phyloP scores from a whole-genome alignment of 306 rosid genomes.

The Citrullus amarus region DNA sequence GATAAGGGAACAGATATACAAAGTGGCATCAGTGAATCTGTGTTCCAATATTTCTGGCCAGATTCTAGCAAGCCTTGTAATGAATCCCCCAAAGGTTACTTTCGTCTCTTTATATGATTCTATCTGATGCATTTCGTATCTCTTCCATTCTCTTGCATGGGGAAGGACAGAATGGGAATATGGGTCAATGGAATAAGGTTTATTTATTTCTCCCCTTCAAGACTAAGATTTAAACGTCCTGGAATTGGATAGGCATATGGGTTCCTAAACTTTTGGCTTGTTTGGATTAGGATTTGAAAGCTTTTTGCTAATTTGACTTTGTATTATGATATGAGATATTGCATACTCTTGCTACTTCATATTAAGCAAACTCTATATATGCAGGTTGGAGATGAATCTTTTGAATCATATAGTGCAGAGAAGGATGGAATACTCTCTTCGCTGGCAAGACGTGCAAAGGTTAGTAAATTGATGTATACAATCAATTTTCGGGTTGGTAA shows the following conservation, averaged over 20 bases:
- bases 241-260: neutral
- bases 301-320: neutral
- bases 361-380: neutral
- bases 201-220: neutral
- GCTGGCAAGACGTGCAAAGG: constrained; percentile 88
- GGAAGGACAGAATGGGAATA: neutral
- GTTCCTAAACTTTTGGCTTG: neutral
- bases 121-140: neutral
- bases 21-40: constrained; percentile 80
- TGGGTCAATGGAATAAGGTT: neutral
- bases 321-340: neutral
- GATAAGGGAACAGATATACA: constrained; percentile 78
- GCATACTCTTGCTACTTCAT: neutral
- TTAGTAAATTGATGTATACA: constrained; percentile 14
- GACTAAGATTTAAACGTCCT: neutral
- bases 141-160: neutral
- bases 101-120: neutral
- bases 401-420: constrained; percentile 52
- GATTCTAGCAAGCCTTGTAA: constrained; percentile 79
- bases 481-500: neutral
- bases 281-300: neutral
- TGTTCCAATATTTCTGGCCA: constrained; percentile 88
- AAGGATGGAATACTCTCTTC: constrained; percentile 66
- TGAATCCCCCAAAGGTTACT: constrained; percentile 86
- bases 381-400: constrained; percentile 93